These are phyloP conservation scores for Scutellaria galericulata DNA, from an alignment of 257 asterid genomes.

Conservation along the genomic window DNA sequence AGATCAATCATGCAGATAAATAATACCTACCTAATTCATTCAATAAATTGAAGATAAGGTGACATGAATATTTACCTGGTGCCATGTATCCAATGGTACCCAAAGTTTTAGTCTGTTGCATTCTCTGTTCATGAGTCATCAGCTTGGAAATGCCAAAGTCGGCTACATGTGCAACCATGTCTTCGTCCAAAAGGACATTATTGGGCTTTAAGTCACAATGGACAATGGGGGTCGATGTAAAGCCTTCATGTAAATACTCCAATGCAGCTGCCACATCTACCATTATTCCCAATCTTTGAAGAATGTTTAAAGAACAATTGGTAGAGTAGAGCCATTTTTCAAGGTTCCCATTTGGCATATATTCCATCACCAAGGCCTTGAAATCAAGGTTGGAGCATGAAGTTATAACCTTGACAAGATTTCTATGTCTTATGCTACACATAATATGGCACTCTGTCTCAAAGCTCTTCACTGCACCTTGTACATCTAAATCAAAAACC, in stretches of 20 bases:
- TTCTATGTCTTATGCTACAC: neutral
- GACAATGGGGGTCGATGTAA: neutral
- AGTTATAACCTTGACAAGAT: conserved; percentile 3
- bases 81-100: conserved; percentile 31
- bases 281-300: neutral
- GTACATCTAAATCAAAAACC: neutral
- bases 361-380: conserved; percentile 16
- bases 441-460: neutral
- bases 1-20: neutral
- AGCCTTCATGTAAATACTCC: neutral
- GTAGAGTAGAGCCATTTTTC: neutral
- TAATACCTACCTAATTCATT: neutral
- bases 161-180: conserved; percentile 10
- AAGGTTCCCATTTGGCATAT: conserved; percentile 8
- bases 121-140: neutral
- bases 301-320: neutral
- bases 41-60: too few species aligned
- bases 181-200: neutral
- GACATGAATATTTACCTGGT: conserved; percentile 4
- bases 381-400: neutral
- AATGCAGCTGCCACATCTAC: neutral
- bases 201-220: conserved; percentile 12
- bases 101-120: neutral
- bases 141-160: conserved; percentile 15
- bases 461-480: neutral